Evolutionary conservation across 257 asterid genomes (phyloP).

Genomic region (Capsicum pubescens): DNA sequence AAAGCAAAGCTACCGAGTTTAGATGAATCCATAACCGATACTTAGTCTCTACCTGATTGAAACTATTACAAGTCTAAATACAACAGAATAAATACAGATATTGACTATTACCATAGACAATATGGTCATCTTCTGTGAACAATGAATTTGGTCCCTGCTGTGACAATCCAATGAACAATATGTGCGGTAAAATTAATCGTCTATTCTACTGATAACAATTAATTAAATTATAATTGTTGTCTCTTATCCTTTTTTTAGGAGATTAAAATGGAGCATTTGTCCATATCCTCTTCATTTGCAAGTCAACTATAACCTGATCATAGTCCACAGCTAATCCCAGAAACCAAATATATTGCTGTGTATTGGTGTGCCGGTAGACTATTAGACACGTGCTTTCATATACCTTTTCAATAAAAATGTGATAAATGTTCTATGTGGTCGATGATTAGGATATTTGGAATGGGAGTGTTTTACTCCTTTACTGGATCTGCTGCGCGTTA

Average conservation of each 20-base stretch:
- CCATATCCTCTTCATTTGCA: neutral
- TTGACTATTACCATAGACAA: neutral
- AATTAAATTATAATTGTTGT: neutral
- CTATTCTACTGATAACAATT: neutral
- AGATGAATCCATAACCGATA: neutral
- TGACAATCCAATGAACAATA: constrained; percentile 1
- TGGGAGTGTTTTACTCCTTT: no score
- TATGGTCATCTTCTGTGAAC: neutral
- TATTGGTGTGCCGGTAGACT: neutral
- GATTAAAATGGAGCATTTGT: neutral
- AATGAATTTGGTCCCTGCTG: neutral
- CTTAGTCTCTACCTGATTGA: neutral
- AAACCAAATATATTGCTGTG: neutral
- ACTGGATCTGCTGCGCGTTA: no score
- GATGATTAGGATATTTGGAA: no score
- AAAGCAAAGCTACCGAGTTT: neutral
- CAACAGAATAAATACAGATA: neutral
- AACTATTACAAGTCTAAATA: neutral
- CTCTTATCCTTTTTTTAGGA: neutral
- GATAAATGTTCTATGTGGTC: no score
- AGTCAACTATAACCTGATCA: neutral
- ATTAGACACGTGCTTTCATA: neutral
- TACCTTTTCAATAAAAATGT: no score
- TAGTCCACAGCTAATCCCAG: neutral
- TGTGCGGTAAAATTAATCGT: neutral